phyloP scores from a whole-genome alignment of 768 basidiomycete species.

The Auricularia cornea region DNA sequence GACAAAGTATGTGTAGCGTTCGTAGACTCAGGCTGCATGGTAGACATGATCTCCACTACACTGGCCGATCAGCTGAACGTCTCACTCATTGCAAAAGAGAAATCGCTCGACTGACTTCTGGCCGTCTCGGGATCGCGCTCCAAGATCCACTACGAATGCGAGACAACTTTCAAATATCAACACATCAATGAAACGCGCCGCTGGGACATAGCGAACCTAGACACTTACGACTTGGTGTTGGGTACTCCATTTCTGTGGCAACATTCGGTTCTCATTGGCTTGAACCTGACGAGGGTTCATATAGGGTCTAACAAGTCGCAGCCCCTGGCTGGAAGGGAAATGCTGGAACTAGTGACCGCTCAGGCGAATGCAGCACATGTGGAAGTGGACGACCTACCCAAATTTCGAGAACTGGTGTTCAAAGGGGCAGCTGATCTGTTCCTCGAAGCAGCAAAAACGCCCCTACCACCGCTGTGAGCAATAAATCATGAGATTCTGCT shows the following conservation, averaged over 20 bases:
- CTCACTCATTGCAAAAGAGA: constrained; percentile 13
- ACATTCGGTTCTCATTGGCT: constrained; percentile 4
- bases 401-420: background rate
- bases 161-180: constrained; percentile 5
- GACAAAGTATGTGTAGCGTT: constrained; percentile 25
- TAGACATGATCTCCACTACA: constrained; percentile 33
- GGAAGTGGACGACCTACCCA: background rate
- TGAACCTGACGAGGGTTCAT: background rate
- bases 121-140: constrained; percentile 8
- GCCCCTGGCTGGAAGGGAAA: background rate
- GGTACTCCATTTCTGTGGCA: constrained; percentile 30
- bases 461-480: background rate
- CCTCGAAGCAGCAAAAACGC: background rate
- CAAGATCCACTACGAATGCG: constrained; percentile 2
- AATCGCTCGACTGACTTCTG: constrained; percentile 7
- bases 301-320: background rate
- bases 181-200: background rate
- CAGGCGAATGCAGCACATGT: background rate
- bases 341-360: background rate
- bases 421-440: background rate
- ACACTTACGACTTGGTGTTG: constrained; percentile 28
- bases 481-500: constrained; percentile 5
- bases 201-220: constrained; percentile 28
- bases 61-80: constrained; percentile 31
- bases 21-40: constrained; percentile 30